These are phyloP conservation scores for Luffa aegyptiaca DNA, from an alignment of 306 rosid species.

Conservation along the genomic window DNA sequence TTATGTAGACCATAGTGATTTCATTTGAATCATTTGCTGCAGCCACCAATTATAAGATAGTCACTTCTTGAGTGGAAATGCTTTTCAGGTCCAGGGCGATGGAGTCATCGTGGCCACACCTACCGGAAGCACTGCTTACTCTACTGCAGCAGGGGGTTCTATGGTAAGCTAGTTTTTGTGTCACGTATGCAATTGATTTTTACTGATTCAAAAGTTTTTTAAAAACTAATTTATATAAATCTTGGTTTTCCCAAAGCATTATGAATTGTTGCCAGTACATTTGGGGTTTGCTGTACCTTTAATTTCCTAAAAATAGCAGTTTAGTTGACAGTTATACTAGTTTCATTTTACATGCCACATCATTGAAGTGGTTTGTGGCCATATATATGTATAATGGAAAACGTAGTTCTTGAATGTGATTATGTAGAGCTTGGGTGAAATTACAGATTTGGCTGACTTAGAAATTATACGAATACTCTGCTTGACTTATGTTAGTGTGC, in stretches of 20 bases:
- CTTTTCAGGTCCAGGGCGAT: slow-evolving; percentile 90
- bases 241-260: neutral
- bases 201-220: neutral
- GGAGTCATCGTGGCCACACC: slow-evolving; percentile 98
- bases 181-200: neutral
- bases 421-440: neutral
- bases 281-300: neutral
- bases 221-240: neutral
- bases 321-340: neutral
- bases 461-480: neutral
- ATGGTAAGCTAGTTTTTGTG: slow-evolving; percentile 3
- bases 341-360: neutral
- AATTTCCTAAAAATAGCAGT: neutral
- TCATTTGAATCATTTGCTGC: neutral
- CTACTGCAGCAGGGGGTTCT: slow-evolving; percentile 99
- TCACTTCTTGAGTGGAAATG: neutral
- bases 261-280: neutral
- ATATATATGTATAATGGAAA: neutral
- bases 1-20: neutral
- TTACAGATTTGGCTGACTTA: neutral
- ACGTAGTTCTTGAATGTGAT: neutral
- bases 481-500: neutral
- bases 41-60: neutral
- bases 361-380: neutral
- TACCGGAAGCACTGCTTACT: slow-evolving; percentile 97